These are phyloP conservation scores for Pseudozyma sp. DNA, from an alignment of 1,284 basidiomycete species.

Conservation along the genomic window DNA sequence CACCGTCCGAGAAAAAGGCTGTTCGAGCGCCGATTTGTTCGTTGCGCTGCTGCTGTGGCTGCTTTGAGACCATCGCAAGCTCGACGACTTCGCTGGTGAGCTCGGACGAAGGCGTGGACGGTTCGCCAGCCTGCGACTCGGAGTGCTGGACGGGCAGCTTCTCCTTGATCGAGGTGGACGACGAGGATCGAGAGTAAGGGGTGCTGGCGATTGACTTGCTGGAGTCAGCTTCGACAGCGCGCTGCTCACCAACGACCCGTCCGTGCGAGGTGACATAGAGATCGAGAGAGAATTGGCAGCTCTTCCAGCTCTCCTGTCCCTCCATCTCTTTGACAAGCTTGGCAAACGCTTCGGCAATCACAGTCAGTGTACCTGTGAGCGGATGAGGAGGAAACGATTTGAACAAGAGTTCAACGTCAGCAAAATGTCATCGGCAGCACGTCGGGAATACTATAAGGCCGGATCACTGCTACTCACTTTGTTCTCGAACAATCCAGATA, in stretches of 20 bases:
- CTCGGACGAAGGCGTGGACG: slow-evolving; percentile 8
- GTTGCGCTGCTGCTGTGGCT: neutral
- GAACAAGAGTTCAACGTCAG: no score
- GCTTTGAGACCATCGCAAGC: neutral
- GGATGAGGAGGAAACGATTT: neutral
- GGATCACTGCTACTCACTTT: slow-evolving; percentile 24
- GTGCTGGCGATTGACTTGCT: no score
- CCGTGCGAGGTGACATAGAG: slow-evolving; percentile 30
- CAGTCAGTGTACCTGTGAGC: slow-evolving; percentile 13
- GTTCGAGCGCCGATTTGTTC: neutral
- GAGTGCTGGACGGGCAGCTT: neutral
- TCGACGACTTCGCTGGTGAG: neutral
- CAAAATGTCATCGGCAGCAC: neutral
- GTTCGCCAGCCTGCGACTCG: neutral
- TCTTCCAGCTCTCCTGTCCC: neutral
- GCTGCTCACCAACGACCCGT: no score
- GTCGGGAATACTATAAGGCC: neutral
- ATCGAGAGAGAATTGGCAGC: slow-evolving; percentile 20
- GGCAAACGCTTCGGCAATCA: slow-evolving; percentile 16
- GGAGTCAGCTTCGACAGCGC: neutral
- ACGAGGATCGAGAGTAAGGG: slow-evolving; percentile 8
- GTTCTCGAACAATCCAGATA: slow-evolving; percentile 45
- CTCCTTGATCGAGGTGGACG: slow-evolving; percentile 8
- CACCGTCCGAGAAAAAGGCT: slow-evolving; percentile 1
- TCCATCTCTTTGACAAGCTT: slow-evolving; percentile 15